A percentile compares a stretch with the other conserved stretches of the same genome.
Evolutionary conservation across 345 rosid genomes (phyloP).

Genomic region (Ailanthus altissimus): DNA sequence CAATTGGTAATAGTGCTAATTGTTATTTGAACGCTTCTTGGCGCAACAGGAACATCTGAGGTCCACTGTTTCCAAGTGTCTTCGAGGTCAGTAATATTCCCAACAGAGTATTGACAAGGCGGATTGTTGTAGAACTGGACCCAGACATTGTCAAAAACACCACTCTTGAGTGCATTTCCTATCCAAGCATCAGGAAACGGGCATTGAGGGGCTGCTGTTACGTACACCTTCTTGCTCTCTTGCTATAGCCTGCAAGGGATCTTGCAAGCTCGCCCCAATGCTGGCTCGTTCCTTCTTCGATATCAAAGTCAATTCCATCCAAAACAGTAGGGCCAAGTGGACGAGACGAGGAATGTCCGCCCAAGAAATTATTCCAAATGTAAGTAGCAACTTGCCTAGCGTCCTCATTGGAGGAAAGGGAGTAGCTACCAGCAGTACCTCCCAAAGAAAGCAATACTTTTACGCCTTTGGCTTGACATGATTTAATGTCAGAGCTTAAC

Average conservation of each 20-base stretch:
- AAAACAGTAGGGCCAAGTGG: constrained; percentile 32
- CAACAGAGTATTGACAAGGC: constrained; percentile 30
- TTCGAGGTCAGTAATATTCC: constrained; percentile 6
- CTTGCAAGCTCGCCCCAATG: constrained; percentile 35
- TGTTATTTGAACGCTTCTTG: too few species aligned
- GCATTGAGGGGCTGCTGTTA: constrained; percentile 40
- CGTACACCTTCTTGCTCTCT: constrained; percentile 32
- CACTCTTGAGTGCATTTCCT: constrained; percentile 34
- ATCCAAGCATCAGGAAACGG: constrained; percentile 39
- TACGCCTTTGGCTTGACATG: constrained; percentile 33
- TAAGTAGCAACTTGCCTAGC: constrained; percentile 39
- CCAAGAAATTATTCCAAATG: constrained; percentile 39
- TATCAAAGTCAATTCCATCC: constrained; percentile 41
- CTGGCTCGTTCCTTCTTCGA: constrained; percentile 30
- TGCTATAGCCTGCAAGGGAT: constrained; percentile 27
- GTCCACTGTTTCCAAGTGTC: constrained; percentile 42
- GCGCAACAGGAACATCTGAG: constrained; percentile 15
- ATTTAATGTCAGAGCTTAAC: constrained; percentile 34
- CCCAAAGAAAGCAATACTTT: constrained; percentile 35
- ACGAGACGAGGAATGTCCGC: constrained; percentile 29
- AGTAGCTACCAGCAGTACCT: constrained; percentile 32
- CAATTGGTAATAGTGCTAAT: too few species aligned
- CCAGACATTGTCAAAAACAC: constrained; percentile 38
- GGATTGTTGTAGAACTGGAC: constrained; percentile 47
- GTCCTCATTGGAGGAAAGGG: constrained; percentile 27